A percentile compares a stretch with the other conserved stretches of the same genome.
Evolutionary conservation across 1,284 basidiomycete genomes (phyloP).

Genomic region (Flammula alnicola): DNA sequence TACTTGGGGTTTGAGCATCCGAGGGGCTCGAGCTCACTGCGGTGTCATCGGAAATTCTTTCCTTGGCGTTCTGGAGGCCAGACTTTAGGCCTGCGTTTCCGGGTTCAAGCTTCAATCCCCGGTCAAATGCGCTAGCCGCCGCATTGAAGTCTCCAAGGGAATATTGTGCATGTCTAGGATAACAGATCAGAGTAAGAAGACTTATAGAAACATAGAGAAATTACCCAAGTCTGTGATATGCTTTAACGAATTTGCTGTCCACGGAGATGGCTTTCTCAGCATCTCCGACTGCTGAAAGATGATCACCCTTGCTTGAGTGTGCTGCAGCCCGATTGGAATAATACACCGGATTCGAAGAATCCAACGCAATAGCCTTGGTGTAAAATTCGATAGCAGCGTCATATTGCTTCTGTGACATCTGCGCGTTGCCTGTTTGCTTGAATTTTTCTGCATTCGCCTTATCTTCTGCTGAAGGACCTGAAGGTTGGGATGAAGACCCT

Average conservation of each 20-base stretch:
- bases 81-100: conserved; percentile 84
- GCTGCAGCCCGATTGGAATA: conserved; percentile 97
- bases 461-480: conserved; percentile 59
- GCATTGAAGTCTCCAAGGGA: conserved; percentile 81
- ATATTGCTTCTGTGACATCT: conserved; percentile 85
- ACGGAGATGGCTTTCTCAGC: conserved; percentile 86
- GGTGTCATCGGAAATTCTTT: conserved; percentile 52
- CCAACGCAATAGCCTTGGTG: conserved; percentile 74
- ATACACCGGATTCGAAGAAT: conserved; percentile 83
- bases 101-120: conserved; percentile 88
- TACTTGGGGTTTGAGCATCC: conserved; percentile 27
- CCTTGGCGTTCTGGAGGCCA: conserved; percentile 83
- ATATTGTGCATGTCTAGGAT: conserved; percentile 87
- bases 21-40: conserved; percentile 32
- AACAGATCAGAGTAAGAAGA: conserved; percentile 1
- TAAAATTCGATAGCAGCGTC: conserved; percentile 86
- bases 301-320: conserved; percentile 86
- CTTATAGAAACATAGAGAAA: conserved; percentile 28
- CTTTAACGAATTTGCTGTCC: conserved; percentile 92
- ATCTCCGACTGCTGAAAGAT: conserved; percentile 86
- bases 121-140: conserved; percentile 86
- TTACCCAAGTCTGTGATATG: conserved; percentile 93
- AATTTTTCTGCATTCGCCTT: conserved; percentile 81
- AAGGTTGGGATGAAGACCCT: conserved; percentile 41
- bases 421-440: conserved; percentile 83